Evolutionary conservation across 179 eudicot genomes (phyloP).

Genomic region (Gypsophila paniculata): DNA sequence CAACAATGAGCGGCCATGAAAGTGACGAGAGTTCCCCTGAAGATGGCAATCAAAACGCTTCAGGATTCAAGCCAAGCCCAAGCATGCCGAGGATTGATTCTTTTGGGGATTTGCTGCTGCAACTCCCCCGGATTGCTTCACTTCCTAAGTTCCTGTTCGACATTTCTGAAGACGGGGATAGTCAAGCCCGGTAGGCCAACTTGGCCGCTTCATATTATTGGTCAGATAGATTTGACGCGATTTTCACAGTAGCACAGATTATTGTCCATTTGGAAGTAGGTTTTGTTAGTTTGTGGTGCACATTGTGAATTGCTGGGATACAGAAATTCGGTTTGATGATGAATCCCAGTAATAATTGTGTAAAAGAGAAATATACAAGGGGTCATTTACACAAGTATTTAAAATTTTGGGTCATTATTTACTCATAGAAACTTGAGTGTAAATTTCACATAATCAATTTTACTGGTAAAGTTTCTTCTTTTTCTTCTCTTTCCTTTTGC

Average conservation of each 20-base stretch:
- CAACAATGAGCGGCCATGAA: neutral
- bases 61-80: constrained; percentile 27
- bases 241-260: neutral
- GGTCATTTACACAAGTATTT: neutral
- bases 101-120: constrained; percentile 41
- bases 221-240: neutral
- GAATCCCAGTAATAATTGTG: constrained; percentile 30
- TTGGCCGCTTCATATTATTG: neutral
- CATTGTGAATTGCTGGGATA: constrained; percentile 30
- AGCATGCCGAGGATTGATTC: constrained; percentile 44
- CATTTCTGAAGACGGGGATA: constrained; percentile 41
- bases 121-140: constrained; percentile 46
- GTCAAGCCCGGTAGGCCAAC: constrained; percentile 24
- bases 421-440: neutral
- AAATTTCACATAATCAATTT: neutral
- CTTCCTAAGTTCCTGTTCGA: constrained; percentile 47
- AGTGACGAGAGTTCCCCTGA: constrained; percentile 16
- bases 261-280: constrained; percentile 14
- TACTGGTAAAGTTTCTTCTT: neutral
- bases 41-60: constrained; percentile 17
- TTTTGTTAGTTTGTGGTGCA: constrained; percentile 13
- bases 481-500: too few relatives aligned
- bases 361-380: constrained; percentile 21
- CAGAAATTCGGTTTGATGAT: constrained; percentile 41
- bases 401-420: neutral